phyloP scores from a whole-genome alignment of 495 filamentous ascomycete species.

The Thozetella sp. region DNA sequence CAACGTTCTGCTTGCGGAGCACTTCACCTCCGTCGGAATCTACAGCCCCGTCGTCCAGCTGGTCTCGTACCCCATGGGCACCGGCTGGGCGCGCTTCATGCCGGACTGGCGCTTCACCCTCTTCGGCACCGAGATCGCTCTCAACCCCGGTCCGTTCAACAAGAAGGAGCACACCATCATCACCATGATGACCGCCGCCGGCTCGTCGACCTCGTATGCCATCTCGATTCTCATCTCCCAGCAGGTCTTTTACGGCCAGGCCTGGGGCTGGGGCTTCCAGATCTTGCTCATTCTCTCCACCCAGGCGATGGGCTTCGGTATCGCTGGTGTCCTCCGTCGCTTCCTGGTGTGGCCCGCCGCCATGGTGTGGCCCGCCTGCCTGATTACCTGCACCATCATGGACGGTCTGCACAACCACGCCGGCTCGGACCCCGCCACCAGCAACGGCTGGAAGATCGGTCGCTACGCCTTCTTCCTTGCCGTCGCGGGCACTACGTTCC shows the following conservation, averaged over 20 bases:
- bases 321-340: conserved; percentile 70
- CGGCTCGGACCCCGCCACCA: conserved; percentile 43
- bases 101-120: conserved; percentile 53
- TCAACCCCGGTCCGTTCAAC: conserved; percentile 78
- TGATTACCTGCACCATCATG: conserved; percentile 63
- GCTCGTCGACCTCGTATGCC: conserved; percentile 47
- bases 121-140: conserved; percentile 45
- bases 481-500: conserved; percentile 24
- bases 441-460: conserved; percentile 58
- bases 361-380: conserved; percentile 66
- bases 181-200: conserved; percentile 65
- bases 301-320: conserved; percentile 71
- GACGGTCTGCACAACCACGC: conserved; percentile 60
- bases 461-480: conserved; percentile 62
- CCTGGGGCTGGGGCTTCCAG: conserved; percentile 64
- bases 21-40: conserved; percentile 64
- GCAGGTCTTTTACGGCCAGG: conserved; percentile 33
- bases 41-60: conserved; percentile 72
- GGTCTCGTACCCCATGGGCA: conserved; percentile 68
- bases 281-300: conserved; percentile 69
- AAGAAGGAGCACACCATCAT: conserved; percentile 81
- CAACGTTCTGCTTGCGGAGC: conserved; percentile 71
- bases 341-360: conserved; percentile 66
- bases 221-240: conserved; percentile 48
- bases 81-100: conserved; percentile 55